Conservation (phyloP, 257 asterid species). For the Plectranthus barbatus region DNA sequence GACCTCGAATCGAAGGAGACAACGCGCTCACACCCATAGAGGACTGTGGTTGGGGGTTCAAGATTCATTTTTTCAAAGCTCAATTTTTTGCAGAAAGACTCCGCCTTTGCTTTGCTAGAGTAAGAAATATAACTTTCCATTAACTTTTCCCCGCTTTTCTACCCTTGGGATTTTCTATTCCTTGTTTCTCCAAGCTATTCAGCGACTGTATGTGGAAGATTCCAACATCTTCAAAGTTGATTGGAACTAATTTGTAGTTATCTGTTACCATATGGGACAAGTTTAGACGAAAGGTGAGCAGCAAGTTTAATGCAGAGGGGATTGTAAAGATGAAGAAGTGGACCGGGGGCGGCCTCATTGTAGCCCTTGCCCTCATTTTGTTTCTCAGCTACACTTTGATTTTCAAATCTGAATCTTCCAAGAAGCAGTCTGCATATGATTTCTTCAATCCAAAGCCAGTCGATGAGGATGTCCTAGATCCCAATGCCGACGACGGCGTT, state of each 20-base stretch:
- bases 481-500: conserved; percentile 8
- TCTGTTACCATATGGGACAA: neutral
- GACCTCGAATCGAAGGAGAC: too few species aligned
- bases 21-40: too few species aligned
- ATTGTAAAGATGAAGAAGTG: conserved; percentile 63
- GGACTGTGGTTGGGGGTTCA: neutral
- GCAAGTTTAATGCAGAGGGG: conserved; percentile 9
- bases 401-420: conserved; percentile 35
- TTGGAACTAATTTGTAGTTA: neutral
- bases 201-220: neutral
- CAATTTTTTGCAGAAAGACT: neutral
- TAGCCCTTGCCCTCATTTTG: conserved; percentile 46
- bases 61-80: neutral
- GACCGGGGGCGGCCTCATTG: conserved; percentile 56
- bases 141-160: neutral
- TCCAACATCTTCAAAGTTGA: neutral
- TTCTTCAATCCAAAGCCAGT: conserved; percentile 54
- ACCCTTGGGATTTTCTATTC: neutral
- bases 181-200: neutral
- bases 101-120: conserved; percentile 1
- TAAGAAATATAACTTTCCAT: conserved; percentile 11
- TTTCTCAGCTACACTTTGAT: conserved; percentile 40
- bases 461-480: conserved; percentile 15
- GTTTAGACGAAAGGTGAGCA: neutral
- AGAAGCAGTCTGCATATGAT: conserved; percentile 53